Base-by-base conservation (phyloP, 176 grass and related monocot genomes). In the Zea mays region DNA sequence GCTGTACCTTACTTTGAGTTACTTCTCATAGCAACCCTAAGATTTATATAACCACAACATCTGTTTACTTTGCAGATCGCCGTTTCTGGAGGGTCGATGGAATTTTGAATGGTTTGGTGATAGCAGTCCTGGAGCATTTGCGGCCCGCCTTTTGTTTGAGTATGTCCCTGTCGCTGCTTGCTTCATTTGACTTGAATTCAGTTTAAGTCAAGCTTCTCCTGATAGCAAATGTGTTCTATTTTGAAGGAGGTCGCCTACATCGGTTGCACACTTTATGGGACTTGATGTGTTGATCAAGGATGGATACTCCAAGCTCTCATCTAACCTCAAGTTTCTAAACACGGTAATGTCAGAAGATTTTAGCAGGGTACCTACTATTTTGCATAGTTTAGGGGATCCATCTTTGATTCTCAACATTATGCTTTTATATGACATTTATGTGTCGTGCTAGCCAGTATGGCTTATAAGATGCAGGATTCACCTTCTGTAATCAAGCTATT, bases 101-200 rank as follows among this genome's bases (percentile, higher is more conserved):
- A 99, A 87, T 51, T 90, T 99, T 67, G 90, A 99, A 59, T 99
- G 96, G 96, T 90, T 99, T 73, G 88, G 87, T 76, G 89, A 93
- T 67, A 87, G 84, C 71, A 99, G 90, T 78, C 90, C 92, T 65
- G 96, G 86, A 87, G 83, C 87, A 56, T 95, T 99, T 75, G 82
- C 85, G 1, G 80, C 87, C 60, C 87, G 81, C 17, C 48, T 93
- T 84, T 60, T 99, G 79, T 95, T 99, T 79, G 90, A 99, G 96
- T 99, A 95, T 69, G 92, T 67, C 67, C 56, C 83, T 84, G 49
- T 80, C 63, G 17, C 80, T 86, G 44, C 71, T 56, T 67, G 7
- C 37, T 73, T 47, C 15, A 44, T 36, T 69, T 59, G 43, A 62
- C 7, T 44, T 68, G 8, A 10, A 38, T 50, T 54, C 37, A 42